Base-by-base conservation (phyloP, 73 alveolate species). In the Stentor coeruleus region DNA sequence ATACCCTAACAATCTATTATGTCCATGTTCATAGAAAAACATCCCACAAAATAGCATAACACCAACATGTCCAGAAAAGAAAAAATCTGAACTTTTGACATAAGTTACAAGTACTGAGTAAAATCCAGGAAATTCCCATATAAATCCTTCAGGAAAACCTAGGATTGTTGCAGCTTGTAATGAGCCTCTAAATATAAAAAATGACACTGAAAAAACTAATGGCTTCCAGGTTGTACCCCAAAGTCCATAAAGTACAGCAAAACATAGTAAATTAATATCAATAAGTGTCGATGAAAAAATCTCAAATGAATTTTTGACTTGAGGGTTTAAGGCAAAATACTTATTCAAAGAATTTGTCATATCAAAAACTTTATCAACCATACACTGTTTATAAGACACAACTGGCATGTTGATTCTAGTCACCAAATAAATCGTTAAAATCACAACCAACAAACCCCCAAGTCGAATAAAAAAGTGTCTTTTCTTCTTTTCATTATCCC, bases 1-100 rank as follows among this genome's bases (percentile, higher is more conserved):
- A 79, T 58, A 82, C 75, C 59, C 85, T n/a, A 66, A 30, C 14
- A 66, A n/a, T 15, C 49, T 28, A 1, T 31, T 57, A 20, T 57
- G 15, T 20, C 73, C 73, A n/a, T 31, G 15, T 2, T n/a, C 73
- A 57, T 57, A 31, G 2, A n/a, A 20, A 59, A 90, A 96, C 59
- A 89, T 59, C 74, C 57, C 58, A 38, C 83, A 77, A 15, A 95
- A 58, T 26, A 86, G 76, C 35, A 92, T 87, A 59, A 91, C 85
- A 26, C 99, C 99, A 14, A 93, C 89, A 87, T 93, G 98, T 0
- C 99, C 99, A 57, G 98, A 91, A 81, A 59, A 95, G 86, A 95
- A 95, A 84, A 95, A 95, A 81, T 95, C 99, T 57, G 90, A 87
- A 2, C 95, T 92, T 83, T 88, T 87, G 58, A 88, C 89, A 74